Percentiles rank a stretch among this genome's conserved stretches.
Conservation (phyloP, 2,329 filamentous ascomycete species). For the Botrytis cinerea region DNA sequence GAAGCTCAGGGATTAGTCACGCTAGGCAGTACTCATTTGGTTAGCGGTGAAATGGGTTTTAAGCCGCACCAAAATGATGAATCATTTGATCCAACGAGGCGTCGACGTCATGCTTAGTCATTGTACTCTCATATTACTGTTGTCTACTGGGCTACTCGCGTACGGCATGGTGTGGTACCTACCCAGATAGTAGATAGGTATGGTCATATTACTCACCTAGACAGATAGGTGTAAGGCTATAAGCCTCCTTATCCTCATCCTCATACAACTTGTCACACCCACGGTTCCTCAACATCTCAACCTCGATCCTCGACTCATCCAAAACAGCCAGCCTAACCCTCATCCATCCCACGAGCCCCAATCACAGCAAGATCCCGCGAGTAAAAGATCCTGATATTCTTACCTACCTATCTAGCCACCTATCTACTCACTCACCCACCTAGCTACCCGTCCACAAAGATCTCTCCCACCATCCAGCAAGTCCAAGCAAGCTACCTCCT, state of each 20-base stretch:
- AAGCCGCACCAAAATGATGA: neutral
- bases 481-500: neutral
- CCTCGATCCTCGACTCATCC: too few relatives aligned
- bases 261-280: neutral
- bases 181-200: neutral
- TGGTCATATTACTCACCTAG: neutral
- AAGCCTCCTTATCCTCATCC: neutral
- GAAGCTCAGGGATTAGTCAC: slow-evolving; percentile 5
- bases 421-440: too few relatives aligned
- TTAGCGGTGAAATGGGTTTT: neutral
- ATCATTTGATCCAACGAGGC: neutral
- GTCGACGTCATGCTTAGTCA: neutral
- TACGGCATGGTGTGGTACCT: neutral
- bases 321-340: too few relatives aligned
- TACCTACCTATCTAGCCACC: too few relatives aligned
- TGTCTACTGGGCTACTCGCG: neutral
- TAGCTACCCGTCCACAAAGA: neutral
- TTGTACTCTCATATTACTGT: neutral
- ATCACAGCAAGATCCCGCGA: too few relatives aligned
- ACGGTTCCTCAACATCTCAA: too few relatives aligned
- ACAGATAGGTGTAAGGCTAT: neutral
- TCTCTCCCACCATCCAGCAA: neutral
- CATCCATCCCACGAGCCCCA: too few relatives aligned
- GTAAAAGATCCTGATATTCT: too few relatives aligned
- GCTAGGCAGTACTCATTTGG: neutral